phyloP scores from a whole-genome alignment of 2,329 filamentous ascomycete genomes.

The Aspergillus jensenii region DNA sequence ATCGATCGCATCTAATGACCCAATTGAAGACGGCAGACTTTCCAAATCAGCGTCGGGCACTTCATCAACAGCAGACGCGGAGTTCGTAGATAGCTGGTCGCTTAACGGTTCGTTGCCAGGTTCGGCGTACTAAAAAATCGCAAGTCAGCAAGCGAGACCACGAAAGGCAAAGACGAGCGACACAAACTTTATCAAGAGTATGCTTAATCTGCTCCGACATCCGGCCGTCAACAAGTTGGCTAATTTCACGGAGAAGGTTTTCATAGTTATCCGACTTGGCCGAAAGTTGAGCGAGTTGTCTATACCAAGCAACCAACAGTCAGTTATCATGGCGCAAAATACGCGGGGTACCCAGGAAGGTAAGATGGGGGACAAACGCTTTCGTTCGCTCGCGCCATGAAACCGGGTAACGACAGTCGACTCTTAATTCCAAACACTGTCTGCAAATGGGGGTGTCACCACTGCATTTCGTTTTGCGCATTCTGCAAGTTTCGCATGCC shows the following conservation, averaged over 20 bases:
- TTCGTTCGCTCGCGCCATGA: slow-evolving; percentile 40
- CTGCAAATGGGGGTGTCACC: slow-evolving; percentile 42
- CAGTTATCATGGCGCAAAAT: background rate
- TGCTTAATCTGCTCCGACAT: slow-evolving; percentile 36
- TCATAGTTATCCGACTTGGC: slow-evolving; percentile 39
- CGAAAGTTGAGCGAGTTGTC: slow-evolving; percentile 36
- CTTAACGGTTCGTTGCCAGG: slow-evolving; percentile 20
- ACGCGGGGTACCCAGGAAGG: background rate
- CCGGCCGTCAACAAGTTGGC: slow-evolving; percentile 31
- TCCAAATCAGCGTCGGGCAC: slow-evolving; percentile 24
- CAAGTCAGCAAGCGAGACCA: slow-evolving; percentile 1
- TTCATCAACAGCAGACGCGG: slow-evolving; percentile 32
- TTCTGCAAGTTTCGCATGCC: slow-evolving; percentile 44
- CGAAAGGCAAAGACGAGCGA: background rate
- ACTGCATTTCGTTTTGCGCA: slow-evolving; percentile 46
- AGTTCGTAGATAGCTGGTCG: slow-evolving; percentile 26
- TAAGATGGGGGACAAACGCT: slow-evolving; percentile 27
- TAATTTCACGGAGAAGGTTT: slow-evolving; percentile 37
- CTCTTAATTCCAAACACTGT: slow-evolving; percentile 40
- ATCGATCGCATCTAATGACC: slow-evolving; percentile 47
- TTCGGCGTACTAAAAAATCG: slow-evolving; percentile 21
- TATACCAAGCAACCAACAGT: slow-evolving; percentile 13
- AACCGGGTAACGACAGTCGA: slow-evolving; percentile 40
- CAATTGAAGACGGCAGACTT: slow-evolving; percentile 36
- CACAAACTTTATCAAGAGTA: slow-evolving; percentile 39